phyloP scores from a whole-genome alignment of 495 filamentous ascomycete genomes.

The Lasiosphaeriaceae sp. region DNA sequence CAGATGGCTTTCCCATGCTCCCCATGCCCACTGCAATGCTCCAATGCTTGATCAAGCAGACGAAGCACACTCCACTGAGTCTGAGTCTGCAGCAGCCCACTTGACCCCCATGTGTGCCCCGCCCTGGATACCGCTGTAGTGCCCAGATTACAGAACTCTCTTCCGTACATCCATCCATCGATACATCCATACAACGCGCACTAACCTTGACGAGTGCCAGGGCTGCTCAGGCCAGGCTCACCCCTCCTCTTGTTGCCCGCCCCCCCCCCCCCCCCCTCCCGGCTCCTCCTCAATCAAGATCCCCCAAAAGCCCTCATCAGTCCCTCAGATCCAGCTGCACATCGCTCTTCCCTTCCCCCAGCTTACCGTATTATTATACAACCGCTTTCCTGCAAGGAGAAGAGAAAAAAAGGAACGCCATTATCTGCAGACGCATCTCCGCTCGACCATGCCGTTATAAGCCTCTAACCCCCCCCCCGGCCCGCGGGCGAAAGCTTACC shows the following conservation, averaged over 20 bases:
- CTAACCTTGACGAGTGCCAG: background rate
- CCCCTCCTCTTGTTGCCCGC: no score
- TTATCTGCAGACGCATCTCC: background rate
- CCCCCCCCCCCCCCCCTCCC: conserved; percentile 5
- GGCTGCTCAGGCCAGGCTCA: background rate
- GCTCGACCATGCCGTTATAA: conserved; percentile 15
- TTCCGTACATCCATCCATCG: no score
- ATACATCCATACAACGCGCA: background rate
- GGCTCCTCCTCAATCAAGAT: background rate
- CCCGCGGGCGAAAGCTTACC: conserved; percentile 7
- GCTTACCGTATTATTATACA: background rate
- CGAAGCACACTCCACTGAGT: background rate
- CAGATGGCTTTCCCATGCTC: no score
- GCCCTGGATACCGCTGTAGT: background rate
- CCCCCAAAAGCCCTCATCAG: conserved; percentile 20
- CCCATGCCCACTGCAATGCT: background rate
- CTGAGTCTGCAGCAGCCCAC: background rate
- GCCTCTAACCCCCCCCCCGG: background rate
- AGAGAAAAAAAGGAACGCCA: conserved; percentile 7
- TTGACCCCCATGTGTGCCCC: background rate
- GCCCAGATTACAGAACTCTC: no score
- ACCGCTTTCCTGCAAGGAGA: conserved; percentile 6
- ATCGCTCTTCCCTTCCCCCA: conserved; percentile 9
- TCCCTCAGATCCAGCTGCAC: conserved; percentile 17
- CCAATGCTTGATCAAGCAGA: no score